A percentile compares a stretch with the other conserved stretches of the same genome.
Conservation (phyloP, 192 early-diverging fungal genomes). For the Backusella psychrophila region DNA sequence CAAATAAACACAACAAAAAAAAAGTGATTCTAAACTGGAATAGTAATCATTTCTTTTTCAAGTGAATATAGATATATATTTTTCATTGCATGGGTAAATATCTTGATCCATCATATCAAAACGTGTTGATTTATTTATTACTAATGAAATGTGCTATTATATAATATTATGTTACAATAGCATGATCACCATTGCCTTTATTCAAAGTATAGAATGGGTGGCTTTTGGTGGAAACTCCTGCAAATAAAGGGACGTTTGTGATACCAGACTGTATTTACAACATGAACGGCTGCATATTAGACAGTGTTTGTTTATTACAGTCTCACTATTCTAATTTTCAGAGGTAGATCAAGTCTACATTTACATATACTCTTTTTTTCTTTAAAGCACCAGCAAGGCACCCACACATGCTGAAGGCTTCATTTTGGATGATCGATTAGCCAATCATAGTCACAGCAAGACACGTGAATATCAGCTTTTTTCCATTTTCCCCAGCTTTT, state of each 20-base stretch:
- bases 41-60: not conserved
- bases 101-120: not conserved
- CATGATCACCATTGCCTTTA: no score
- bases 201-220: no score
- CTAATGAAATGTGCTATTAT: no score
- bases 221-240: not conserved
- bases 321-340: not conserved
- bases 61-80: no score
- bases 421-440: not conserved
- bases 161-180: no score
- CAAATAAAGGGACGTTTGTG: not conserved
- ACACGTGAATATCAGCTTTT: not conserved
- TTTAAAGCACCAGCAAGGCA: no score
- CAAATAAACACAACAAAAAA: not conserved
- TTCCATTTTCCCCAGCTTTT: not conserved
- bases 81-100: not conserved
- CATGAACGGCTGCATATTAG: not conserved
- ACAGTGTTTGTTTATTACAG: not conserved
- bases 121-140: no score
- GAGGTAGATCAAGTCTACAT: not conserved
- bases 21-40: not conserved
- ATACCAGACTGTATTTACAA: not conserved
- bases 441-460: not conserved
- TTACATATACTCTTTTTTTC: not conserved
- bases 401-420: not conserved